Conservation (phyloP, 257 asterid genomes). For the Fraxinus pennsylvanica region DNA sequence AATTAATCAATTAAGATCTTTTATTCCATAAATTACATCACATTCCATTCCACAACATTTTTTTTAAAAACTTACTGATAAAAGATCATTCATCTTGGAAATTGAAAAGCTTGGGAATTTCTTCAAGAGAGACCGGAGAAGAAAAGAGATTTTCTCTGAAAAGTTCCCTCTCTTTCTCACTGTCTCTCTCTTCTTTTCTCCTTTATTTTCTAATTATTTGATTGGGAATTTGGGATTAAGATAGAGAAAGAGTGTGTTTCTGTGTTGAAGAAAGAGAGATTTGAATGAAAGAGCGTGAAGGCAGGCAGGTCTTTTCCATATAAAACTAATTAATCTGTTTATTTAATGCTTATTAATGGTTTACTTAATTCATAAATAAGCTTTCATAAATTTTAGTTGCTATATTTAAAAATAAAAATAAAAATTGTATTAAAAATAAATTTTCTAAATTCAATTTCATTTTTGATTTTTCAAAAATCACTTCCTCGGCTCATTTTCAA, state of each 20-base stretch:
- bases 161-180: slow-evolving; percentile 21
- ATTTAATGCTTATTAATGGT: not conserved
- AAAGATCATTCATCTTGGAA: slow-evolving; percentile 70
- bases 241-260: slow-evolving; percentile 31
- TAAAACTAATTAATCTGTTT: not conserved
- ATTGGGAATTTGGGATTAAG: slow-evolving; percentile 37
- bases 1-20: not conserved
- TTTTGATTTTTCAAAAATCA: too few species aligned
- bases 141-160: slow-evolving; percentile 31
- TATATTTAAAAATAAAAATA: too few species aligned
- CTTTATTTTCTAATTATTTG: not conserved
- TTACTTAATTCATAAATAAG: not conserved
- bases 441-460: too few species aligned
- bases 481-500: too few species aligned
- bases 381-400: not conserved
- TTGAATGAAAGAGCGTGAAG: slow-evolving; percentile 31
- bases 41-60: not conserved
- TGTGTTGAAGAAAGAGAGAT: slow-evolving; percentile 12
- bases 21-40: not conserved
- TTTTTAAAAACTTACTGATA: slow-evolving; percentile 45
- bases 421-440: too few species aligned
- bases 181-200: slow-evolving; percentile 21
- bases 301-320: slow-evolving; percentile 29
- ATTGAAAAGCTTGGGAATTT: slow-evolving; percentile 21
- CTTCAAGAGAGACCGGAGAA: slow-evolving; percentile 36